Conservation (phyloP, 805 yeast genomes). For the Suhomyces sp. region DNA sequence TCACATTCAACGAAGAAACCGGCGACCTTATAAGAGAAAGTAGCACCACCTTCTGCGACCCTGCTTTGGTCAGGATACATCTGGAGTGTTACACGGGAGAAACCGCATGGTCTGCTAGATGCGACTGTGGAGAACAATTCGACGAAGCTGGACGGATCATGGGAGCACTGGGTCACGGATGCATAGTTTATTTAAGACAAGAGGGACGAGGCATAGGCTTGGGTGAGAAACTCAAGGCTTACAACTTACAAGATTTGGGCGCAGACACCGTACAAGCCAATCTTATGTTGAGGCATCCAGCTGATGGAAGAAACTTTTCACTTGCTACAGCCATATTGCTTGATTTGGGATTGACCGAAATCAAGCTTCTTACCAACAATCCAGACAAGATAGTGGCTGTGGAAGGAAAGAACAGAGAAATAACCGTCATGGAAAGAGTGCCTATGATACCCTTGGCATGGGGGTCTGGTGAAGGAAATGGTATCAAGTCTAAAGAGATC, state of each 20-base stretch:
- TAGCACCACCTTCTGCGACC: constrained; percentile 32
- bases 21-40: constrained; percentile 27
- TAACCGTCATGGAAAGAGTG: constrained; percentile 80
- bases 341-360: constrained; percentile 72
- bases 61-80: constrained; percentile 82
- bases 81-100: constrained; percentile 99
- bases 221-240: constrained; percentile 96
- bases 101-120: constrained; percentile 98
- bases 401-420: constrained; percentile 74
- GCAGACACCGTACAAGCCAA: constrained; percentile 99
- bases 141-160: constrained; percentile 95
- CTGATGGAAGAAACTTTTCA: constrained; percentile 93
- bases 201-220: constrained; percentile 98
- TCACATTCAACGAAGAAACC: constrained; percentile 26
- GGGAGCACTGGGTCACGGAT: constrained; percentile 86
- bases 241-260: constrained; percentile 94
- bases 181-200: constrained; percentile 92
- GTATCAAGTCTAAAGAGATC: constrained; percentile 80
- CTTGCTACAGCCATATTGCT: constrained; percentile 89
- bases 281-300: constrained; percentile 89
- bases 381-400: constrained; percentile 96
- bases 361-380: constrained; percentile 84
- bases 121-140: constrained; percentile 99
- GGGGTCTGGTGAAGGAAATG: constrained; percentile 47
- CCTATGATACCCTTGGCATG: constrained; percentile 98